Percentiles rank a stretch among this genome's conserved stretches.
Conservation (phyloP, 176 grass and related monocot species). For the Luzula sylvatica region DNA sequence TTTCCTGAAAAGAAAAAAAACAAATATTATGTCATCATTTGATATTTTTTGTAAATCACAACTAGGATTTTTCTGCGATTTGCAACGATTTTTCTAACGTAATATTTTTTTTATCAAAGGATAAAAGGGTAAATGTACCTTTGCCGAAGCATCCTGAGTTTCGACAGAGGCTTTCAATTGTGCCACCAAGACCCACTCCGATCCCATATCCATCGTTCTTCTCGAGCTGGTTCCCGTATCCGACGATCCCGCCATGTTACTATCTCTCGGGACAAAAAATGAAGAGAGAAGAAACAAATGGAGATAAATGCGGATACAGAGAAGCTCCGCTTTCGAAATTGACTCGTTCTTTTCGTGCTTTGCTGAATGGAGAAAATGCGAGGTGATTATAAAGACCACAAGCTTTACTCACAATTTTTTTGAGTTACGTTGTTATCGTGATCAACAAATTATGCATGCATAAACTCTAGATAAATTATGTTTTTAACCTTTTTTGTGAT, state of each 20-base stretch:
- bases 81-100: no score
- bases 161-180: slow-evolving; percentile 8
- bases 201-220: slow-evolving; percentile 5
- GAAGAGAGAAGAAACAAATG: background rate
- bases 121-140: background rate
- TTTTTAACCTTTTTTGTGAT: no score
- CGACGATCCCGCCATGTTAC: background rate
- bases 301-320: no score
- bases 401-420: background rate
- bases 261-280: background rate
- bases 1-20: slow-evolving; percentile 14
- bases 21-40: background rate
- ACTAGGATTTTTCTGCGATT: no score
- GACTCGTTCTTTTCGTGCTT: no score
- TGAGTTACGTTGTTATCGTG: no score
- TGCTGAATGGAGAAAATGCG: background rate
- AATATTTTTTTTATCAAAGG: no score
- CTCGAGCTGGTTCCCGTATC: slow-evolving; percentile 10
- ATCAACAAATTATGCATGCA: no score
- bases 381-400: background rate
- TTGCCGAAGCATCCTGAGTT: slow-evolving; percentile 7
- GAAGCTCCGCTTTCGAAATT: no score
- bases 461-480: no score
- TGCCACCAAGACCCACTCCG: slow-evolving; percentile 2
- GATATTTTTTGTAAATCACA: no score